phyloP scores from a whole-genome alignment of 106 monocot genomes.

The Dendrobium chrysotoxum region DNA sequence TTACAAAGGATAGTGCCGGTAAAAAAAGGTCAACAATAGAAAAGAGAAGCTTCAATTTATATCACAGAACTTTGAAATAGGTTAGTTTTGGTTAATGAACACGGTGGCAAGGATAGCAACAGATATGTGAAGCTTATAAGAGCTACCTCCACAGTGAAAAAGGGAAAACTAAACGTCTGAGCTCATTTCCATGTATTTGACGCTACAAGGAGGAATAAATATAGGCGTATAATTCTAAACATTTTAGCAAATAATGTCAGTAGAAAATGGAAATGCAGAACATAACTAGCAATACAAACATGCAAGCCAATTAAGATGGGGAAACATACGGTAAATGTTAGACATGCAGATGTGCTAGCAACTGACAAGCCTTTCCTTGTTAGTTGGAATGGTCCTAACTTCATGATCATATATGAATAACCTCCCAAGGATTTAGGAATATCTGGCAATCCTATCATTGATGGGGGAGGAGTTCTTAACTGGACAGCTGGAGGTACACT shows the following conservation, averaged over 20 bases:
- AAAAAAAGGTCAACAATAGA: neutral
- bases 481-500: conserved; percentile 74
- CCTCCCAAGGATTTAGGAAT: conserved; percentile 71
- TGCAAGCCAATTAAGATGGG: neutral
- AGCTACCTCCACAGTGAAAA: neutral
- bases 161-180: neutral
- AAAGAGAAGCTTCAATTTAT: neutral
- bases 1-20: neutral
- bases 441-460: conserved; percentile 55
- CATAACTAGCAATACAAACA: neutral
- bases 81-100: neutral
- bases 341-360: conserved; percentile 82
- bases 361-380: conserved; percentile 93
- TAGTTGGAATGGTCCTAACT: conserved; percentile 84
- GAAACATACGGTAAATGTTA: conserved; percentile 82
- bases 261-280: neutral
- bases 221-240: neutral
- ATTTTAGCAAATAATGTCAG: neutral
- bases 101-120: neutral
- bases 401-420: conserved; percentile 88
- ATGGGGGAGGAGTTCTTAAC: conserved; percentile 73
- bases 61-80: neutral
- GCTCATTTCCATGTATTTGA: neutral
- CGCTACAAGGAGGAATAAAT: neutral
- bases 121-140: neutral